Evolutionary conservation across 2,329 filamentous ascomycete genomes (phyloP), one percentile per base, ranked within the genome.

Genomic region (Tolypocladium tundrense): DNA sequence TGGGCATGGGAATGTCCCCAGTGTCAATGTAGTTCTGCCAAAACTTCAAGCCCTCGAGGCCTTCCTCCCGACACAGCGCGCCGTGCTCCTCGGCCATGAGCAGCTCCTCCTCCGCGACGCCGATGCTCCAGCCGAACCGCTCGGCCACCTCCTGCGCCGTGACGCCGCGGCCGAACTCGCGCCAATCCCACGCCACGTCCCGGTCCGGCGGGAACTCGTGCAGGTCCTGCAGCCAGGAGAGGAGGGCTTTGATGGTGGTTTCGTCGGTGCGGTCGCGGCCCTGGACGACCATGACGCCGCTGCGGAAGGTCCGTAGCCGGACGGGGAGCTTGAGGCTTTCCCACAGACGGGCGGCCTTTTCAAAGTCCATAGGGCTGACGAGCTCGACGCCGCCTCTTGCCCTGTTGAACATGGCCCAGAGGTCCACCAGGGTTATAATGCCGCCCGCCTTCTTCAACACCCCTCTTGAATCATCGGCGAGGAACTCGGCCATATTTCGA

Each of bases 1-100:
- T 70, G 42, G 65, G 65, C 48, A 68, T 67, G 61, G 68, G 67
- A 57, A 62, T 66, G 31, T 70, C 77, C 0, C 75, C 78, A 0
- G 72, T 77, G 56, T 79, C 76, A 58, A 85, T 82, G 59, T 78
- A 82, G 67, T 99, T 99, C 73, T 89, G 86, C 94, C 94, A 99
- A 72, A 96, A 99, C 66, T 88, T 88, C 53, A 96, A 77, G 0
- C 94, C 94, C 70, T 97, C 92, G 16, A 97, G 84, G 5, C 91
- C 88, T 66, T 96, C 92, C 70, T 99, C 94, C 53, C 94, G 86
- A 70, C 93, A 97, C 24, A 99, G 71, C 3, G 86, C 84, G 0
- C 94, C 94, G 58, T 83, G 85, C 70, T 97, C 93, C 72, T 99
- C 94, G 0, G 92, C 92, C 93, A 99, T 97, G 69, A 97, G 90